A percentile compares a stretch with the other conserved stretches of the same genome.
phyloP scores from a whole-genome alignment of 2,329 filamentous ascomycete genomes.

The Pseudogymnoascus sp. region DNA sequence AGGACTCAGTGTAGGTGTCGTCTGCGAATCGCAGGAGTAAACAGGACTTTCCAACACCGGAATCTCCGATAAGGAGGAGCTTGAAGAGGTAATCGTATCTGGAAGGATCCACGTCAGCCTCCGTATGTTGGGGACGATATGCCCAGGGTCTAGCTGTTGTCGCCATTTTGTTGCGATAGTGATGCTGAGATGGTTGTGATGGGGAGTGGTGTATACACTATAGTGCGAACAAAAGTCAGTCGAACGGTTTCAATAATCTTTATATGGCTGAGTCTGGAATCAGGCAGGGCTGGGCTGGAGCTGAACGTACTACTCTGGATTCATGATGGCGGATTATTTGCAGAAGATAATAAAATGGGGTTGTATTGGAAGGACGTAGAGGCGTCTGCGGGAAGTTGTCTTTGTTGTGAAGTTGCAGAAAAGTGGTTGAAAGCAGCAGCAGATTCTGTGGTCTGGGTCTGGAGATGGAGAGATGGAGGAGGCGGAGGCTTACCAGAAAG shows the following conservation, averaged over 20 bases:
- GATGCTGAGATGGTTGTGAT: slow-evolving; percentile 16
- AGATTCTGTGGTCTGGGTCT: slow-evolving; percentile 6
- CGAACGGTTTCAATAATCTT: neutral
- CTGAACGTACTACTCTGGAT: slow-evolving; percentile 61
- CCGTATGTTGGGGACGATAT: neutral
- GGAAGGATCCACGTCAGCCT: slow-evolving; percentile 22
- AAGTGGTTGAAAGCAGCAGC: neutral
- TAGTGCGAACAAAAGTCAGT: slow-evolving; percentile 12
- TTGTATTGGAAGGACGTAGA: neutral
- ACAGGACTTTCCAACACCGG: slow-evolving; percentile 99
- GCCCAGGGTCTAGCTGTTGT: neutral
- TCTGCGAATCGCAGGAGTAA: slow-evolving; percentile 95
- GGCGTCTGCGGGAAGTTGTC: neutral
- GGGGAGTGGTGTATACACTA: slow-evolving; percentile 20
- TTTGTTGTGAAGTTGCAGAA: neutral
- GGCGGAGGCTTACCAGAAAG: slow-evolving; percentile 9
- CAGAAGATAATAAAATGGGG: slow-evolving; percentile 7
- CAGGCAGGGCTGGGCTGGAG: neutral
- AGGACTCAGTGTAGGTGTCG: slow-evolving; percentile 98
- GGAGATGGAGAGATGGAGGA: slow-evolving; percentile 6
- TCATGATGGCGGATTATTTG: slow-evolving; percentile 53
- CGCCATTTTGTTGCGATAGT: slow-evolving; percentile 10
- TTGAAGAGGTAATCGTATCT: slow-evolving; percentile 99
- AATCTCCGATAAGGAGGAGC: slow-evolving; percentile 99
- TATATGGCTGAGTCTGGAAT: slow-evolving; percentile 2